Evolutionary conservation across 495 filamentous ascomycete species (phyloP), one percentile per base, ranked within the genome.

Genomic region (Penicillium crystallinum): DNA sequence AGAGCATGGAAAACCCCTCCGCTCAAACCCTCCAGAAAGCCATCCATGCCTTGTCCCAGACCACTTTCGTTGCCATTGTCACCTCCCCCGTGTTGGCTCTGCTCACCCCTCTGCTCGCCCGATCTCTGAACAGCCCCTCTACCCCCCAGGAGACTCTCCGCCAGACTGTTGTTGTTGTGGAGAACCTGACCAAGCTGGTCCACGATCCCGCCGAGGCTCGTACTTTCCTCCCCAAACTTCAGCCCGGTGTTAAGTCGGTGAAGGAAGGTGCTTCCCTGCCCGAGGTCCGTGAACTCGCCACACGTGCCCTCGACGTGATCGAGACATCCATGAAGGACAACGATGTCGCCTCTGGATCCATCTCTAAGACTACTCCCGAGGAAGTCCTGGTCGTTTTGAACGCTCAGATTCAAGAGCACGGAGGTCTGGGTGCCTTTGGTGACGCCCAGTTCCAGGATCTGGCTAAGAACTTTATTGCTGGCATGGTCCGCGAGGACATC

Each of bases 61-160:
- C 93, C n/a, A 99, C 93, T 27, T 99, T 99, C 61, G 92, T 99
- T 38, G 90, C 93, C 47, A 82, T 92, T 53, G 95, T 99, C 55
- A 97, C 90, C 11, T 97, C 93, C n/a, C 93, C 93, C 17, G 93
- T 97, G 4, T 83, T 99, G 22, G 93, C 93, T n/a, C 83, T 99
- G 8, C 82, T 99, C 27, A 99, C 93, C 4, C 93, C 93, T 30
- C 87, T 97, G 53, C 83, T 99, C 19, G 95, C 97, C 67, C 83
- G 93, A 51, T 87, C 91, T 10, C 81, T 97, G 41, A 96, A 95
- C 70, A 89, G 87, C 35, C 93, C 92, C 5, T 77, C 80, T 11
- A 99, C 93, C 8, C 81, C 87, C 12, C 93, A 98, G 70, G 93
- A 98, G 73, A 93, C 97, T 3, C 77, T 97, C 29, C 86, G 93